phyloP scores from a whole-genome alignment of 1,139 yeast species.

The Geotrichum candidum region DNA sequence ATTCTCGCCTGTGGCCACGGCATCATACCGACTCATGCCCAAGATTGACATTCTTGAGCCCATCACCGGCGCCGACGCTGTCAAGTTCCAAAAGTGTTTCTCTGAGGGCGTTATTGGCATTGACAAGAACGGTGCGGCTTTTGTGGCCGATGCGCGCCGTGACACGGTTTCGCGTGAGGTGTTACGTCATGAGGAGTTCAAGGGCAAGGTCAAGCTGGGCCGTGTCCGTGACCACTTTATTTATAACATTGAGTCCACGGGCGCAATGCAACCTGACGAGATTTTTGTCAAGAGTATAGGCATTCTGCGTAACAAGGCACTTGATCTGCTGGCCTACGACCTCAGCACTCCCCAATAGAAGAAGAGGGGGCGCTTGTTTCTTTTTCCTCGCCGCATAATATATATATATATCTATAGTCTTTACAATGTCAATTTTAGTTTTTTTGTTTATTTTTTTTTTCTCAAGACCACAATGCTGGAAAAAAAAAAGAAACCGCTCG shows the following conservation, averaged over 20 bases:
- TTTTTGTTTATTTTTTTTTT: too few species aligned
- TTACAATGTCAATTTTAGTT: not conserved
- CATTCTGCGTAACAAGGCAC: conserved; percentile 79
- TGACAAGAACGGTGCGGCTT: conserved; percentile 65
- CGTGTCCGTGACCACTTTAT: conserved; percentile 89
- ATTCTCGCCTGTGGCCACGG: conserved; percentile 94
- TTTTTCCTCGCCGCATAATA: not conserved
- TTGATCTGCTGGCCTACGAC: conserved; percentile 45
- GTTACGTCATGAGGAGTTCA: conserved; percentile 83
- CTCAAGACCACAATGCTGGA: too few species aligned
- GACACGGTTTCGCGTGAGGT: conserved; percentile 98
- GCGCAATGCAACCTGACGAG: conserved; percentile 96
- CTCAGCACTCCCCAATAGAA: not conserved
- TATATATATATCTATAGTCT: not conserved
- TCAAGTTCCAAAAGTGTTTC: conserved; percentile 79
- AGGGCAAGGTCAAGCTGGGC: conserved; percentile 84
- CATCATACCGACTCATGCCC: conserved; percentile 95
- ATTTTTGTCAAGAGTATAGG: conserved; percentile 86
- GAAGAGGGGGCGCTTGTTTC: not conserved
- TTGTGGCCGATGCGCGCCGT: conserved; percentile 78
- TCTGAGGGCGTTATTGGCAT: conserved; percentile 89
- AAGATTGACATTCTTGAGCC: conserved; percentile 71
- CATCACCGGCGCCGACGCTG: conserved; percentile 70
- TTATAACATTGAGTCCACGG: conserved; percentile 89
- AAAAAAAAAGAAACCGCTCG: too few species aligned